Base-by-base conservation (phyloP, 371 early-diverging fungal species). In the Nematocida sp. region DNA sequence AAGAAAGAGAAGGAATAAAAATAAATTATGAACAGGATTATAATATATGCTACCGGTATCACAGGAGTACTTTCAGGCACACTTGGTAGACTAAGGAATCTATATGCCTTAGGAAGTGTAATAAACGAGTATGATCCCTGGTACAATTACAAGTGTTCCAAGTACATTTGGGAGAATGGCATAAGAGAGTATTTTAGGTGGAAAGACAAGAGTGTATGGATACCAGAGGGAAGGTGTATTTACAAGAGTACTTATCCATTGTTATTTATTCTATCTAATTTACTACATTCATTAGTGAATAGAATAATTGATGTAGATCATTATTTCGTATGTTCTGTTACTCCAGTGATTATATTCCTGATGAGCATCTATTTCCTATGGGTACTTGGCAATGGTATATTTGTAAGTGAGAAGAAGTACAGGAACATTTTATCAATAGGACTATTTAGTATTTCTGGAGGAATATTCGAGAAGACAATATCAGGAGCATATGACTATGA, bases 71-170 rank as follows among this genome's bases (percentile, higher is more conserved):
- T 57, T 11, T n/a, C n/a, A 23, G 49, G 49, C 5, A 25, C 19
- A 31, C 55, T 55, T 37, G 4, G 90, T 61, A 90, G 97, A 77
- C 85, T 96, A 41, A 93, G 94, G 82, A 92, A 93, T 77, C 90
- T 95, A 67, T 87, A 94, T 60, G 88, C 94, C 27, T 95, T 91
- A 83, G 95, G 85, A 75, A 80, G 79, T 49, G 90, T 94, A 66
- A 96, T 95, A 84, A 96, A 96, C 86, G 97, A 96, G 84, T 96
- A 95, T 81, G 97, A 96, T 82, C 97, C 97, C 43, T 96, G 82
- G 79, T 95, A 96, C 86, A 96, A 95, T 85, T 96, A 90, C 82
- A 89, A 96, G 78, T 90, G 94, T n/a, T 96, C 97, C 9, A 87
- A 87, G 66, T 88, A 92, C 81, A 87, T 96, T 7, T 94, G 94